Percentiles rank a stretch among this genome's conserved stretches.
Evolutionary conservation across 2,329 filamentous ascomycete genomes (phyloP).

Genomic region (Dactylellina cionopaga): DNA sequence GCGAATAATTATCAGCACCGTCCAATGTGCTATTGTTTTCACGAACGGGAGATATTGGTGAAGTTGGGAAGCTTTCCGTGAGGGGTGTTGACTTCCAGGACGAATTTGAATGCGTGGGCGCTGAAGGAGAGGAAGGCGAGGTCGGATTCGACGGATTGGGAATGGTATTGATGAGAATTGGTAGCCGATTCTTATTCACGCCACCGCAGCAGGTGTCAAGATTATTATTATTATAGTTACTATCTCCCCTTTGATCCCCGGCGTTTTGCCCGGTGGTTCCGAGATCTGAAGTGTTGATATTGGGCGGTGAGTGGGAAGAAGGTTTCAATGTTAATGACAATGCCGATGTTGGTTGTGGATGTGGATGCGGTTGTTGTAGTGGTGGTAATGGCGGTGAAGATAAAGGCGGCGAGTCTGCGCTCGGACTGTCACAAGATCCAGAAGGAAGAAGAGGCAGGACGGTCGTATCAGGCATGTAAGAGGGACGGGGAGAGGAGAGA

Average conservation of each 20-base stretch:
- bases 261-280: no score
- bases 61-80: constrained; percentile 32
- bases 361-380: no score
- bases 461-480: constrained; percentile 53
- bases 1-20: not conserved
- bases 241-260: no score
- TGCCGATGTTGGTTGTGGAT: constrained; percentile 8
- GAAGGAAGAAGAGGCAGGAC: constrained; percentile 51
- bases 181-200: constrained; percentile 19
- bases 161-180: constrained; percentile 25
- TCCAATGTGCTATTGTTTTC: not conserved
- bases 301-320: not conserved
- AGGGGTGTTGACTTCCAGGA: constrained; percentile 30
- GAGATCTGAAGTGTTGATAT: not conserved
- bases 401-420: constrained; percentile 47
- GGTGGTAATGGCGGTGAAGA: not conserved
- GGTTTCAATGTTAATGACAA: constrained; percentile 19
- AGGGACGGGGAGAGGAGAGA: constrained; percentile 26
- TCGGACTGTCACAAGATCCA: constrained; percentile 52
- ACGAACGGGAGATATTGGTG: constrained; percentile 27
- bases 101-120: constrained; percentile 18
- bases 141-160: constrained; percentile 36
- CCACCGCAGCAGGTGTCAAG: not conserved
- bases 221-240: not conserved
- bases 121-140: constrained; percentile 29